Percentiles rank a stretch among this genome's conserved stretches.
Evolutionary conservation across 2,329 filamentous ascomycete species (phyloP).

Genomic region (Cladosporium sp.): DNA sequence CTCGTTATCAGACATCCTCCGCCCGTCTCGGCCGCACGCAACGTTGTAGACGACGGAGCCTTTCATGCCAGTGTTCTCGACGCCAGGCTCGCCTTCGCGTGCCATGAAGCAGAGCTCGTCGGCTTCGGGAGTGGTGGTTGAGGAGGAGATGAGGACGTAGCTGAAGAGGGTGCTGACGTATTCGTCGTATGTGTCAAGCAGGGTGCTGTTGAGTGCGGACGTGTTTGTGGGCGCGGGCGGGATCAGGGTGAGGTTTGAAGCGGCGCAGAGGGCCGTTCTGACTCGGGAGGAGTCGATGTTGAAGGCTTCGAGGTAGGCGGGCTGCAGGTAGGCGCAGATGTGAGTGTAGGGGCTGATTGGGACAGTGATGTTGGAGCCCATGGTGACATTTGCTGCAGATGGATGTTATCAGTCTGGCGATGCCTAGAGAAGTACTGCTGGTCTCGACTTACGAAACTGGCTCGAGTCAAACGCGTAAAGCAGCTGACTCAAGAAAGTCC

Average conservation of each 20-base stretch:
- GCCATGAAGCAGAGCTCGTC: conserved; percentile 22
- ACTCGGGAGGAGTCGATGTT: conserved; percentile 24
- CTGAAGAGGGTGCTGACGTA: conserved; percentile 27
- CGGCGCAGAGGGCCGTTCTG: conserved; percentile 26
- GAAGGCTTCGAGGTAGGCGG: conserved; percentile 27
- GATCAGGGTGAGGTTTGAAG: conserved; percentile 1
- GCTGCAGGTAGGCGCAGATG: conserved; percentile 31
- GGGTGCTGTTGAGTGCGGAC: background rate
- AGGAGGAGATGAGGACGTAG: conserved; percentile 23
- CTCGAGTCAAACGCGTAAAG: conserved; percentile 26
- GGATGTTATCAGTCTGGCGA: background rate
- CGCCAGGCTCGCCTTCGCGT: conserved; percentile 9
- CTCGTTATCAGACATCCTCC: conserved; percentile 20
- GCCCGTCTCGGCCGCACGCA: conserved; percentile 25
- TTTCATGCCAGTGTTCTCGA: conserved; percentile 24
- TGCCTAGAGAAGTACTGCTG: background rate
- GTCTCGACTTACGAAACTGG: background rate
- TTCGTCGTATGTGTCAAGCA: conserved; percentile 22
- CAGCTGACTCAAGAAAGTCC: conserved; percentile 29
- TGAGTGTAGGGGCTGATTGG: conserved; percentile 24
- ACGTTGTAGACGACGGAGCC: conserved; percentile 24
- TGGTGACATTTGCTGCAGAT: conserved; percentile 1
- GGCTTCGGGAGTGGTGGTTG: conserved; percentile 21
- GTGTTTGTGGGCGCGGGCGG: background rate
- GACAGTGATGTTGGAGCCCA: background rate